phyloP scores from a whole-genome alignment of 805 yeast genomes.

The Myxozyma neglecta region DNA sequence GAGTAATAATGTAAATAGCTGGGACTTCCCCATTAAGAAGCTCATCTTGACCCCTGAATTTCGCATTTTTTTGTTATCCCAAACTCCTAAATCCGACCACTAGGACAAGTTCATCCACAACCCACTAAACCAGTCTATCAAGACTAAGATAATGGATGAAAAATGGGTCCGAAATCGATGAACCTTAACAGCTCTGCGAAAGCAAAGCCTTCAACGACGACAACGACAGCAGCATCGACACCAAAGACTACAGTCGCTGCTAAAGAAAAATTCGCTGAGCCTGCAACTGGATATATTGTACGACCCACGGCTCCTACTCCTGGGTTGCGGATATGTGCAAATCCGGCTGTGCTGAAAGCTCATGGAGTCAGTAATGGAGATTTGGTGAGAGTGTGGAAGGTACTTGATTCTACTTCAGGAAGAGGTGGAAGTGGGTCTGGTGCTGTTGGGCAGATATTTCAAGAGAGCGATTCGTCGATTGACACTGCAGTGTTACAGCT shows the following conservation, averaged over 20 bases:
- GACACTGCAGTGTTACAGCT: slow-evolving; percentile 33
- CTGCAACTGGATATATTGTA: slow-evolving; percentile 21
- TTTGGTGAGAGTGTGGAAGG: slow-evolving; percentile 20
- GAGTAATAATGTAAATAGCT: too few relatives aligned
- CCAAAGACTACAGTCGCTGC: background rate
- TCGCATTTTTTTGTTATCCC: background rate
- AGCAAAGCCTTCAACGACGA: slow-evolving; percentile 6
- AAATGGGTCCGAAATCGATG: slow-evolving; percentile 20
- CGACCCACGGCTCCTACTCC: slow-evolving; percentile 24
- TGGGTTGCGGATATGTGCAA: slow-evolving; percentile 8
- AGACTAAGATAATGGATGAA: background rate
- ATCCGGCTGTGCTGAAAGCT: slow-evolving; percentile 13
- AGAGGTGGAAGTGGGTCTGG: background rate
- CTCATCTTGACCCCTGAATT: slow-evolving; percentile 7
- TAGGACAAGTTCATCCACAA: background rate
- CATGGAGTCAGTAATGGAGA: slow-evolving; percentile 17
- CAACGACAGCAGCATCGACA: background rate
- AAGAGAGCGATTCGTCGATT: slow-evolving; percentile 6
- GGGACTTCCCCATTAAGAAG: too few relatives aligned
- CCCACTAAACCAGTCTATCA: background rate
- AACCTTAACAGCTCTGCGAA: slow-evolving; percentile 8
- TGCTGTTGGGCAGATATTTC: slow-evolving; percentile 18
- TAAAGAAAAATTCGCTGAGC: slow-evolving; percentile 6
- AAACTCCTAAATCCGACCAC: background rate
- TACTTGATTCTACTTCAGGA: background rate